Base-by-base conservation (phyloP, 2,329 filamentous ascomycete species). In the Claviceps cyperi region DNA sequence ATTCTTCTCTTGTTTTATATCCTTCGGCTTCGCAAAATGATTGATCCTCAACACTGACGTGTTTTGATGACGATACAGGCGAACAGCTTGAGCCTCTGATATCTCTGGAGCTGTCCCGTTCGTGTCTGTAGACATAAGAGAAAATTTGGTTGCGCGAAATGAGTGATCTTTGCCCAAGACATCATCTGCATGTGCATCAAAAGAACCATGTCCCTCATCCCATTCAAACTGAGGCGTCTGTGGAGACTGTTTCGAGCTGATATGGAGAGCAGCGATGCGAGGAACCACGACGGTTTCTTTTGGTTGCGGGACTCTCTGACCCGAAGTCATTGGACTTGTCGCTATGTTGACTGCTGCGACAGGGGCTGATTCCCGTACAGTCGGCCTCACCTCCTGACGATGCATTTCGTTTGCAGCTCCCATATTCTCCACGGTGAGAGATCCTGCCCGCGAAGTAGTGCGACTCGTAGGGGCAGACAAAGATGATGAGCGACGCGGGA, bases 1-100 rank as follows among this genome's bases (percentile, higher is more conserved):
- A 35, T 57, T 58, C 17, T 59, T 56, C 3, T 62, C 56, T 43
- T 70, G 69, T 19, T 70, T 68, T 44, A 63, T 65, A 50, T 75
- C 72, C 0, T 72, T 74, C 22, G 70, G 72, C 58, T 69, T 74
- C 41, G 66, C 68, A 9, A 73, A 72, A 58, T 80, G 74, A 55
- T 80, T 67, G 32, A 83, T 75, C 63, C 83, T 71, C 41, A 81
- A 61, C 11, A 83, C 65, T 4, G 80, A 83, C 46, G 74, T 80
- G 56, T 82, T 83, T 57, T 83, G 78, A 54, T 83, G 80, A 19
- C 76, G 72, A 55, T 75, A 81, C 57, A 83, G 78, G 53, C 72
- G 78, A 50, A 83, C 72, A 39, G 76, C 77, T 59, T 76, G 65
- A 36, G 80, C 80, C 64, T 83, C 78, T 1, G 78, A 79, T 40